These are phyloP conservation scores for Quercus bicolor DNA, from an alignment of 306 rosid genomes.

Conservation along the genomic window DNA sequence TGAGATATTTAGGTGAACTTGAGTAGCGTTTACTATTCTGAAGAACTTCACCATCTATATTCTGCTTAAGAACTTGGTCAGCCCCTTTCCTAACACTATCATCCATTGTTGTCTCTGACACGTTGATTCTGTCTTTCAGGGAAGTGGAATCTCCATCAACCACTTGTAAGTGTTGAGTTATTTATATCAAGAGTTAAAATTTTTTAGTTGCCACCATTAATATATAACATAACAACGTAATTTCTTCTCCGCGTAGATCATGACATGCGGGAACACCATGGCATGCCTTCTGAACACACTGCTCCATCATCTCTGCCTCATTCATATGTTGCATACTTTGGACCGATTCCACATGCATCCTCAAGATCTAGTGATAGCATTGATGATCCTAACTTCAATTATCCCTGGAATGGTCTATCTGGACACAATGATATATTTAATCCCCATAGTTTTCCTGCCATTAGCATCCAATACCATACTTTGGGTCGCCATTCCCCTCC, in stretches of 20 bases:
- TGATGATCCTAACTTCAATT: slow-evolving; percentile 19
- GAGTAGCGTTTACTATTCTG: neutral
- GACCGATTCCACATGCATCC: slow-evolving; percentile 19
- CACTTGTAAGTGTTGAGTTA: slow-evolving; percentile 10
- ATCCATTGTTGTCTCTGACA: neutral
- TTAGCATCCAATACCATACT: slow-evolving; percentile 16
- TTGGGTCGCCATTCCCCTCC: slow-evolving; percentile 21
- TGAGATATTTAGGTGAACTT: neutral
- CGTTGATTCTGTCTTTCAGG: slow-evolving; percentile 9
- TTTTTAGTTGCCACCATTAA: neutral
- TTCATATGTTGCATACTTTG: slow-evolving; percentile 14
- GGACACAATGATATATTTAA: slow-evolving; percentile 12
- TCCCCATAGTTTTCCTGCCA: slow-evolving; percentile 11
- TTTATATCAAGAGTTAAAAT: neutral
- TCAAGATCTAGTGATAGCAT: slow-evolving; percentile 8
- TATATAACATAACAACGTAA: neutral
- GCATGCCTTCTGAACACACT: slow-evolving; percentile 5
- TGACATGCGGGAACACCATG: slow-evolving; percentile 8
- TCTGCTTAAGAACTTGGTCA: neutral
- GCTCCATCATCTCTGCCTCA: slow-evolving; percentile 5
- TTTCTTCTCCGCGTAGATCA: slow-evolving; percentile 12
- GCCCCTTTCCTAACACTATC: neutral
- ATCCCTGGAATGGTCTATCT: slow-evolving; percentile 15
- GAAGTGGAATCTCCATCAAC: slow-evolving; percentile 19
- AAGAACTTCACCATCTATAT: neutral